A percentile compares a stretch with the other conserved stretches of the same genome.
phyloP scores from a whole-genome alignment of 306 rosid genomes.

The Cicer chorassanicum region DNA sequence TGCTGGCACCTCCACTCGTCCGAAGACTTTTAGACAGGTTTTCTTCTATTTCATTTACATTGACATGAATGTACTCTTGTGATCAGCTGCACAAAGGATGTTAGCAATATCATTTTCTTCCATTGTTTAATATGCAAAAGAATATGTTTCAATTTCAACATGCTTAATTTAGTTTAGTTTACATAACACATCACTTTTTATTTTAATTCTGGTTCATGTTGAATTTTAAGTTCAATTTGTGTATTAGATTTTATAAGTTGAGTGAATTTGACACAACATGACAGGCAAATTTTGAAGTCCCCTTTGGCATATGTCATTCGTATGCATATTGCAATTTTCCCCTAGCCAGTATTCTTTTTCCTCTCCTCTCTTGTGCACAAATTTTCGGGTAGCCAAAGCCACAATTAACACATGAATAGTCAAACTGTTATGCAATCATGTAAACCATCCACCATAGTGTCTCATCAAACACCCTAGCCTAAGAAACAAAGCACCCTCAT shows the following conservation, averaged over 20 bases:
- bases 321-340: not conserved
- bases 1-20: slow-evolving; percentile 88
- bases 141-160: not conserved
- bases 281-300: not conserved
- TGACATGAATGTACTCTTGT: not conserved
- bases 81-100: not conserved
- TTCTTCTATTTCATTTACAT: slow-evolving; percentile 33
- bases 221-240: slow-evolving; percentile 5
- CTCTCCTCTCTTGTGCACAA: not conserved
- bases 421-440: not conserved
- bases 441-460: not conserved
- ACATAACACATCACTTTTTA: not conserved
- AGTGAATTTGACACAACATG: slow-evolving; percentile 8
- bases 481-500: not conserved
- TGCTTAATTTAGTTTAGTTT: not conserved
- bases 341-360: not conserved
- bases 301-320: not conserved
- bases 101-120: not conserved
- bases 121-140: not conserved
- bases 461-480: not conserved
- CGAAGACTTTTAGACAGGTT: slow-evolving; percentile 76
- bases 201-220: not conserved
- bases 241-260: not conserved
- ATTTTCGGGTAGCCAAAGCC: not conserved
- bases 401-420: not conserved